Percentiles rank a stretch among this genome's conserved stretches.
Conservation (phyloP, 2,329 filamentous ascomycete species). For the Trichoderma pleuroti region DNA sequence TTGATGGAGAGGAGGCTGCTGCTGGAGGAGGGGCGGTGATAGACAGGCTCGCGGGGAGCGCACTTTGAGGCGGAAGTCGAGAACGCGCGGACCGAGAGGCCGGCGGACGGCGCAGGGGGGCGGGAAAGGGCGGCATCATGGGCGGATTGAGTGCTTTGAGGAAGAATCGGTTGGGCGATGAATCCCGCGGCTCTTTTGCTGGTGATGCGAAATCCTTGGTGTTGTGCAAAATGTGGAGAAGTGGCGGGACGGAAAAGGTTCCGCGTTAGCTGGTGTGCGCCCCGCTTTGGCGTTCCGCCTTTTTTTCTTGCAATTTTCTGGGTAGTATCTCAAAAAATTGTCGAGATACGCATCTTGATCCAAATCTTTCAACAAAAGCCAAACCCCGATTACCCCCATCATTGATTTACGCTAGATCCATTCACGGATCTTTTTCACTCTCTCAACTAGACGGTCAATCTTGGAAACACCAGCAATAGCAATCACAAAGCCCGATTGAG, state of each 20-base stretch:
- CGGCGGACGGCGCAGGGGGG: conserved; percentile 27
- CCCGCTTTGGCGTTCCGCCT: conserved; percentile 4
- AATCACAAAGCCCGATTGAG: neutral
- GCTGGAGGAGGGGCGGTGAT: conserved; percentile 23
- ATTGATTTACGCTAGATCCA: neutral
- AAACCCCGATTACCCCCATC: neutral
- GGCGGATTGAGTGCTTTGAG: neutral
- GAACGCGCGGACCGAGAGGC: conserved; percentile 28
- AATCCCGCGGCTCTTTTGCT: neutral
- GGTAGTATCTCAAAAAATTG: neutral
- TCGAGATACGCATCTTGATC: neutral
- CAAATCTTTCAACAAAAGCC: neutral
- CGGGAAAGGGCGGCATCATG: conserved; percentile 42
- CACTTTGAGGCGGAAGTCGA: conserved; percentile 29
- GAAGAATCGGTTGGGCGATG: neutral
- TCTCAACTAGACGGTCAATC: neutral
- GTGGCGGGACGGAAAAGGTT: conserved; percentile 15
- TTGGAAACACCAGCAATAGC: neutral
- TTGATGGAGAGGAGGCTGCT: conserved; percentile 26
- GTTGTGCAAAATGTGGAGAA: conserved; percentile 12
- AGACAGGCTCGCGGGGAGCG: conserved; percentile 24
- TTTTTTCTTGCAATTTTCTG: neutral
- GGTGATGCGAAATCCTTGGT: conserved; percentile 16
- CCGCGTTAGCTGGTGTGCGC: neutral
- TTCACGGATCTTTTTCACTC: neutral